phyloP scores from a whole-genome alignment of 768 basidiomycete species.

The Leucosporidium yakuticum region DNA sequence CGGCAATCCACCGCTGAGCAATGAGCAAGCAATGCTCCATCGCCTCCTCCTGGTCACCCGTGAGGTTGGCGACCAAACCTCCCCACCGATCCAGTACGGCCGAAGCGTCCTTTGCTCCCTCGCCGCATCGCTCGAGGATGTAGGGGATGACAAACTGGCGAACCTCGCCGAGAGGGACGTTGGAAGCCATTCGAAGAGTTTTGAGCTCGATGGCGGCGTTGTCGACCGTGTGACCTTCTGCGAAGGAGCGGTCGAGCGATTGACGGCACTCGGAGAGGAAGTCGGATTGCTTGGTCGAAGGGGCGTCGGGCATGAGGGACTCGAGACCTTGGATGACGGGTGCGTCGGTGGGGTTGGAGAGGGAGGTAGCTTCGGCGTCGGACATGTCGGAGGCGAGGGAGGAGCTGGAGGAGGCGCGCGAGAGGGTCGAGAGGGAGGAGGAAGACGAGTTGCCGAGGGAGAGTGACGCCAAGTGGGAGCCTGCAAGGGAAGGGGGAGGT shows the following conservation, averaged over 20 bases:
- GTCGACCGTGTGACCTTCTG: conserved; percentile 83
- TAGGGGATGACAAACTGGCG: conserved; percentile 82
- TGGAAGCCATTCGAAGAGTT: conserved; percentile 93
- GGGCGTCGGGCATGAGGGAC: conserved; percentile 22
- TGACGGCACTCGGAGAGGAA: conserved; percentile 71
- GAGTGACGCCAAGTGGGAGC: conserved; percentile 10
- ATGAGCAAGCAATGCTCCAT: conserved; percentile 69
- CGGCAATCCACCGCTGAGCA: conserved; percentile 58
- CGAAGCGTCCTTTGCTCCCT: conserved; percentile 52
- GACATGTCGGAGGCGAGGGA: conserved; percentile 28
- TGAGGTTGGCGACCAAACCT: conserved; percentile 67
- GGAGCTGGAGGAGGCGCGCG: conserved; percentile 37
- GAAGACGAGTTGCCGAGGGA: conserved; percentile 28
- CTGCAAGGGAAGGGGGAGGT: neutral
- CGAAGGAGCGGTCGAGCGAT: conserved; percentile 84
- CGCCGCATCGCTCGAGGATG: conserved; percentile 61
- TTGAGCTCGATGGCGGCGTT: conserved; percentile 91
- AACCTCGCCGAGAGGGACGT: conserved; percentile 78
- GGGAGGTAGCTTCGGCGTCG: neutral
- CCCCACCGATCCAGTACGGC: conserved; percentile 70
- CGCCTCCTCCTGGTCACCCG: conserved; percentile 58
- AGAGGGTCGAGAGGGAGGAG: conserved; percentile 37
- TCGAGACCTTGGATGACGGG: conserved; percentile 33
- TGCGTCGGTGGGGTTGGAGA: conserved; percentile 18
- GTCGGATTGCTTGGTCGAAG: conserved; percentile 50